Evolutionary conservation across 768 basidiomycete genomes (phyloP).

Genomic region (Lactarius pseudohatsudake): DNA sequence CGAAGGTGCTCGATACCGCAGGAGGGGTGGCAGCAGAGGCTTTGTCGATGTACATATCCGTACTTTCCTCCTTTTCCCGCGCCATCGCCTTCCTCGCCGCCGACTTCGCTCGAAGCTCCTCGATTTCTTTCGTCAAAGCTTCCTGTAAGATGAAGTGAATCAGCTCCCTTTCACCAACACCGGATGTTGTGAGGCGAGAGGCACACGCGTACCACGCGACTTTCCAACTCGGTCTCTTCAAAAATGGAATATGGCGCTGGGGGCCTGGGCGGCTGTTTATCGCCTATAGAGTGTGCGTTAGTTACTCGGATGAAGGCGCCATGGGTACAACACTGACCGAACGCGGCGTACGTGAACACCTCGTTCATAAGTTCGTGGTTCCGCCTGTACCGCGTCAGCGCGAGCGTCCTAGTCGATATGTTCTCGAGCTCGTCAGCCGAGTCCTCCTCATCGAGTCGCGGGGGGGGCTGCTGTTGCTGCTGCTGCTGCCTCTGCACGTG

Average conservation of each 20-base stretch:
- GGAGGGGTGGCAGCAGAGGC: neutral
- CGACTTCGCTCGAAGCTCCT: constrained; percentile 50
- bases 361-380: constrained; percentile 87
- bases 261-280: constrained; percentile 43
- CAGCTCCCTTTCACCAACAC: neutral
- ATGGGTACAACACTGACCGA: constrained; percentile 41
- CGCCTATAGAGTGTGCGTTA: constrained; percentile 37
- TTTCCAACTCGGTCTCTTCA: constrained; percentile 55
- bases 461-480: no score
- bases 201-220: constrained; percentile 41
- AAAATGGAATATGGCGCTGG: constrained; percentile 60
- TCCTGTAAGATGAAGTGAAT: constrained; percentile 39
- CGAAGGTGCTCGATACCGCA: constrained; percentile 2
- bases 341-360: constrained; percentile 73
- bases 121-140: constrained; percentile 59
- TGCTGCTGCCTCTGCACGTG: constrained; percentile 5
- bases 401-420: constrained; percentile 71
- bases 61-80: constrained; percentile 17
- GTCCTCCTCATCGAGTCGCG: constrained; percentile 31
- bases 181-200: neutral
- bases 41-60: constrained; percentile 23
- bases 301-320: neutral
- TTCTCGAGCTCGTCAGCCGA: constrained; percentile 58
- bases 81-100: constrained; percentile 39
- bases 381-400: constrained; percentile 68